Base-by-base conservation (phyloP, 371 early-diverging fungal genomes). In the Lichtheimia ornata region DNA sequence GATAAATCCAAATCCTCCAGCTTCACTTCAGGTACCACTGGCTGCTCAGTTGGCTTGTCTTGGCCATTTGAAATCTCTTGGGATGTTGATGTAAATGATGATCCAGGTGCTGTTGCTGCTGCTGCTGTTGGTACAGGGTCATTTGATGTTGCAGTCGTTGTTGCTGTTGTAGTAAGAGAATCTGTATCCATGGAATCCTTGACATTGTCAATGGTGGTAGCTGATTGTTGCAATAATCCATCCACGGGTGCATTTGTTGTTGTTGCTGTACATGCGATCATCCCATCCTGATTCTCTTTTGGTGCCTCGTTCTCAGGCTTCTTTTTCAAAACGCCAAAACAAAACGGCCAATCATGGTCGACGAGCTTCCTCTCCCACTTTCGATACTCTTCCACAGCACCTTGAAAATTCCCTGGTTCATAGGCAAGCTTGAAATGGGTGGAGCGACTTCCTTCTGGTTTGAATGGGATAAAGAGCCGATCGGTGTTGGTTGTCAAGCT, bases 401-500 rank as follows among this genome's bases (percentile, higher is more conserved):
- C 79, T 5, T 89, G 82, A 61, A 93, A 88, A 44, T 89, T 84
- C 17, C 89, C 87, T 2, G 94, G 92, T 42, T 85, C 83, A 56
- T 88, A 94, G 0, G 94, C 86, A 18, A 93, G 74, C 58, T 75
- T 81, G 62, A 93, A 94, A 64, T 90, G 89, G 42, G 78, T 86
- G 25, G 84, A 84, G 28, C 78, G 79, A 24, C 89, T 82, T 15
- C 92, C 93, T 6, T 76, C 81, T 0, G 88, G 87, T 30, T 84
- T 82, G 63, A 90, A 88, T 42, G 87, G 82, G 13, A 87, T 70
- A 81, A 94, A 94, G 58, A 88, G 85, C 50, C 86, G 79, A 69
- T 94, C 94, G 7, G 82, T 84, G 61, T 94, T 94, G 51, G 84
- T 88, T 5, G 94, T 92, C 60, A 94, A 69, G 55, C 89, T 78